Conservation (phyloP, 2,329 filamentous ascomycete genomes). For the Fusarium zealandicum region DNA sequence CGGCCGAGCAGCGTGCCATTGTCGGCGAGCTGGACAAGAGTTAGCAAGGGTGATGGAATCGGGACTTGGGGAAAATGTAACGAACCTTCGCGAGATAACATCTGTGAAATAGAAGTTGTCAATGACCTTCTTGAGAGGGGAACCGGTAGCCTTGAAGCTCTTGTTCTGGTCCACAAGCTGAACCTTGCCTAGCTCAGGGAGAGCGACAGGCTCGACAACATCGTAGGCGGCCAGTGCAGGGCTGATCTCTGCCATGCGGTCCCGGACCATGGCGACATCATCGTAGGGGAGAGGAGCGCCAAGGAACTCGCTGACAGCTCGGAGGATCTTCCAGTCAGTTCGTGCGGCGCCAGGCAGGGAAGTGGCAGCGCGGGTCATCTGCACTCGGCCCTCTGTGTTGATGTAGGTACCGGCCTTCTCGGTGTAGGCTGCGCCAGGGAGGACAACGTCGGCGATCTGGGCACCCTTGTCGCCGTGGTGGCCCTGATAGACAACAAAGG, state of each 20-base stretch:
- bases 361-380: constrained; percentile 90
- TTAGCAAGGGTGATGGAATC: constrained; percentile 37
- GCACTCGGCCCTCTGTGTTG: constrained; percentile 96
- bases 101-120: constrained; percentile 99
- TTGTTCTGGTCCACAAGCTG: constrained; percentile 98
- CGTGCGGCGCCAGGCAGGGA: constrained; percentile 87
- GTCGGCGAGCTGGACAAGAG: constrained; percentile 77
- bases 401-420: constrained; percentile 96
- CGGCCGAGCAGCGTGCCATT: constrained; percentile 96
- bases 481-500: constrained; percentile 97
- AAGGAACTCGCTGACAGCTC: constrained; percentile 90
- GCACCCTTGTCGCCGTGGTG: constrained; percentile 96
- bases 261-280: constrained; percentile 85
- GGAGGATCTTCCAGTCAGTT: constrained; percentile 99
- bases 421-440: constrained; percentile 94
- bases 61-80: constrained; percentile 32
- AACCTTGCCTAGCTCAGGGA: constrained; percentile 83
- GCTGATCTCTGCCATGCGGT: constrained; percentile 95
- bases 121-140: constrained; percentile 82
- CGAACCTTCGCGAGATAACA: constrained; percentile 91
- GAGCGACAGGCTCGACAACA: constrained; percentile 80
- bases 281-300: constrained; percentile 89
- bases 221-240: constrained; percentile 91
- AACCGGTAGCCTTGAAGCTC: constrained; percentile 75
- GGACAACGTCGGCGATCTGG: constrained; percentile 89